phyloP scores from a whole-genome alignment of 768 basidiomycete genomes.

The Hericium erinaceus region DNA sequence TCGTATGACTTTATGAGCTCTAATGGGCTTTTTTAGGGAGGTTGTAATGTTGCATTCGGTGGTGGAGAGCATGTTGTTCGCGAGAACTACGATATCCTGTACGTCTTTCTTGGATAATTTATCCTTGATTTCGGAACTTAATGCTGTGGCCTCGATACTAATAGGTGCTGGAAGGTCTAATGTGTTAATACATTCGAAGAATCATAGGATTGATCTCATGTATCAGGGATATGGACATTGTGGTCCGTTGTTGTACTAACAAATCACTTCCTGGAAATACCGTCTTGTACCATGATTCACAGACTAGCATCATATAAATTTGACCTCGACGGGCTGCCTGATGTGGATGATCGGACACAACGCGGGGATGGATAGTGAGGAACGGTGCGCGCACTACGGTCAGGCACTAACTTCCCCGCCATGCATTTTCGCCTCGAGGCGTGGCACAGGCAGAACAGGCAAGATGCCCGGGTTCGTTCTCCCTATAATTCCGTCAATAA shows the following conservation, averaged over 20 bases:
- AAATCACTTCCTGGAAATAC: neutral
- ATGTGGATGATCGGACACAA: no score
- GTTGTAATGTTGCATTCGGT: conserved; percentile 32
- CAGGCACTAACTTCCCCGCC: neutral
- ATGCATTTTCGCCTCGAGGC: conserved; percentile 31
- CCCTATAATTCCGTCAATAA: conserved; percentile 23
- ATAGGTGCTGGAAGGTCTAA: conserved; percentile 29
- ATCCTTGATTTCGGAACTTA: neutral
- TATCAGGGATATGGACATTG: no score
- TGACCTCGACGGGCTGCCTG: no score
- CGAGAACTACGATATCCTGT: conserved; percentile 37
- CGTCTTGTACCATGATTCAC: no score
- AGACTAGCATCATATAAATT: no score
- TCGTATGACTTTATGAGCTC: neutral
- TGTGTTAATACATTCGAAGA: no score
- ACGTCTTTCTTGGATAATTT: conserved; percentile 8
- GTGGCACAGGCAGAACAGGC: conserved; percentile 57
- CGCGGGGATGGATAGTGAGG: no score
- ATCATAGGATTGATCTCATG: no score
- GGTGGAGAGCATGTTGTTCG: conserved; percentile 28
- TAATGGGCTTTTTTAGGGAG: conserved; percentile 23
- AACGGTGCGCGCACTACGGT: neutral
- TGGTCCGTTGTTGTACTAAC: no score
- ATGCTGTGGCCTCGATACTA: conserved; percentile 3
- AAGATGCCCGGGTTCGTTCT: conserved; percentile 43